Evolutionary conservation across 371 early-diverging fungal species (phyloP), one percentile per base, ranked within the genome.

Genomic region (Catenaria anguillulae): DNA sequence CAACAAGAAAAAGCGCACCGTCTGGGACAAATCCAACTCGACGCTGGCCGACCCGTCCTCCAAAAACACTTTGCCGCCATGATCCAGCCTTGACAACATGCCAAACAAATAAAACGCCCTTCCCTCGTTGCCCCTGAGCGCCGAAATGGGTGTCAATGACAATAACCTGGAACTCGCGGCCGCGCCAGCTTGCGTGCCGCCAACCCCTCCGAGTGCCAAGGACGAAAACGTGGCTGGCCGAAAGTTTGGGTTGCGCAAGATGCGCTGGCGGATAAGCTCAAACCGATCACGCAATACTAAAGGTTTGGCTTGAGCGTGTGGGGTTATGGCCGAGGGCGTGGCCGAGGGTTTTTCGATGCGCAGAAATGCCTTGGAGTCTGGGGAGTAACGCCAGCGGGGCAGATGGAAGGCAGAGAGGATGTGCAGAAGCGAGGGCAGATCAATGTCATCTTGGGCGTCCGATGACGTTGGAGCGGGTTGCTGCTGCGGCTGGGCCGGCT

Each of bases 21-120:
- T 21, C 0, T 36, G 66, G 6, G 74, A 67, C 43, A 82, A 70
- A 56, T 87, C 79, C 31, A 91, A 71, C 65, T 86, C 84, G 43
- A 93, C 80, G 36, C 77, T 70, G 15, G 77, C 83, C 55, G 87
- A 88, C 33, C 78, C 76, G 67, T 93, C 94, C 70, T 93, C 94
- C n/a, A 93, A 71, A 69, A 79, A 83, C 37, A 83, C 68, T 59
- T 83, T 86, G 19, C 91, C 91, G 62, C 87, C 88, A 40, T 5
- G 10, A 40, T 85, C 81, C 56, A 88, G 75, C 68, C 84, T 83
- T 23, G 91, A 81, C 63, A 93, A 69, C 92, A 93, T 90, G 2
- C 94, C 94, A 71, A 91, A 86, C 43, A 92, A 68, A 29, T 88
- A 61, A 66, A 86, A 92, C 17, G 70, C 63, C 58, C 83, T 82